phyloP scores from a whole-genome alignment of 2,329 filamentous ascomycete species.

The Seiridium cupressi region DNA sequence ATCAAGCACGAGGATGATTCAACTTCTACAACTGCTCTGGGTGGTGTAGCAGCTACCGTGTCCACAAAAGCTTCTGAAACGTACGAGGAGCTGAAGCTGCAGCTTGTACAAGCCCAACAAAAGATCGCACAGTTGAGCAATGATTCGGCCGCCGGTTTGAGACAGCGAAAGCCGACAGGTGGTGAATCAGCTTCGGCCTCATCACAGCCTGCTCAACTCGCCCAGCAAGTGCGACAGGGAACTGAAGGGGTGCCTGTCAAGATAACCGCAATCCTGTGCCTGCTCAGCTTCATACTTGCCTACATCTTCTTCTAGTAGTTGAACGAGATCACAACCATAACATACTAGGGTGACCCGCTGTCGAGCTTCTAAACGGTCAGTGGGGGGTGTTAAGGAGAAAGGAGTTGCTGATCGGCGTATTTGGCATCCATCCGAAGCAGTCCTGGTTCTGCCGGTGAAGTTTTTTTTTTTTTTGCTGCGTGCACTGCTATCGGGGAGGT shows the following conservation, averaged over 20 bases:
- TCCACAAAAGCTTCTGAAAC: constrained; percentile 40
- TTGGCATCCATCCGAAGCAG: neutral
- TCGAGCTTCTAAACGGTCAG: neutral
- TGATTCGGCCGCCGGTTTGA: constrained; percentile 67
- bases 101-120: constrained; percentile 73
- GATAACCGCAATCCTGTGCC: constrained; percentile 77
- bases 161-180: constrained; percentile 70
- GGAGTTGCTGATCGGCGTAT: neutral
- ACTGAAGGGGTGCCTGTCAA: constrained; percentile 83
- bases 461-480: no score
- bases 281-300: constrained; percentile 88
- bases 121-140: constrained; percentile 68
- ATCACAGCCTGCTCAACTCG: constrained; percentile 43
- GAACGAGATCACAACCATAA: no score
- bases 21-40: constrained; percentile 18
- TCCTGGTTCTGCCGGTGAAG: no score
- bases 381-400: neutral
- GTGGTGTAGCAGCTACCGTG: constrained; percentile 43
- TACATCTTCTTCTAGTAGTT: constrained; percentile 85
- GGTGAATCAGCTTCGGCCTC: constrained; percentile 48
- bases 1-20: constrained; percentile 24
- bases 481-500: no score
- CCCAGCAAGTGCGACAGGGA: constrained; percentile 54
- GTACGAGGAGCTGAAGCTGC: constrained; percentile 64
- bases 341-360: neutral